Conservation (phyloP, 2,329 filamentous ascomycete genomes). For the Talaromyces marneffei region DNA sequence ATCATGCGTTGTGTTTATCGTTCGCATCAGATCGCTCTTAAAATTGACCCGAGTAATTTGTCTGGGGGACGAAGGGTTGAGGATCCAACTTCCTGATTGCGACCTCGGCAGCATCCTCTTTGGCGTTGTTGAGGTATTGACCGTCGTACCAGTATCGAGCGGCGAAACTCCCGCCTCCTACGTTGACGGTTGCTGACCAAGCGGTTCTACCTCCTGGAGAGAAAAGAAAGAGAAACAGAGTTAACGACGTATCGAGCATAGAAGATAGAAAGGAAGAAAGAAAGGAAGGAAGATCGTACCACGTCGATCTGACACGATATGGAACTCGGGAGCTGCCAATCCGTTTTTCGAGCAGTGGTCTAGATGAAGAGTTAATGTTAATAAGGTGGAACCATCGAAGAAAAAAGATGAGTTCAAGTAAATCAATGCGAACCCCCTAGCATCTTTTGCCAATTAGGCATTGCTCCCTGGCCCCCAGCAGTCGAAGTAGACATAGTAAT, state of each 20-base stretch:
- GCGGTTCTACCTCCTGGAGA: slow-evolving; percentile 74
- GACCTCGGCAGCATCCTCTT: slow-evolving; percentile 84
- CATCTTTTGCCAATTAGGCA: slow-evolving; percentile 50
- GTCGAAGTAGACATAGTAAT: slow-evolving; percentile 22
- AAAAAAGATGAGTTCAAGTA: background rate
- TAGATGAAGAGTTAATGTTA: slow-evolving; percentile 31
- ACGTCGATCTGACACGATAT: slow-evolving; percentile 69
- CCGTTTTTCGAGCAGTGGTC: slow-evolving; percentile 54
- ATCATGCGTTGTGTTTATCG: background rate
- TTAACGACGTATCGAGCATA: slow-evolving; percentile 10
- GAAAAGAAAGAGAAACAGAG: background rate
- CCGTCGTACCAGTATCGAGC: slow-evolving; percentile 91
- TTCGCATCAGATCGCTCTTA: slow-evolving; percentile 6
- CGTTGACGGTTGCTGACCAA: slow-evolving; percentile 77
- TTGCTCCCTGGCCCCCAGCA: slow-evolving; percentile 20
- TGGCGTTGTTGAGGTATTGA: slow-evolving; percentile 77
- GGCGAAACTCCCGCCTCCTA: slow-evolving; percentile 59
- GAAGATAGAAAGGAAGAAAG: slow-evolving; percentile 19
- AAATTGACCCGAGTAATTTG: slow-evolving; percentile 24
- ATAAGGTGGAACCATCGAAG: slow-evolving; percentile 16
- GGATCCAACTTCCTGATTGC: slow-evolving; percentile 44
- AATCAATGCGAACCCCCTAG: slow-evolving; percentile 44
- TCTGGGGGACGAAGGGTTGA: slow-evolving; percentile 18
- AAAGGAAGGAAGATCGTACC: slow-evolving; percentile 43
- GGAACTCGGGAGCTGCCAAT: slow-evolving; percentile 55